These are phyloP conservation scores for Termitomyces sp. DNA, from an alignment of 768 basidiomycete species.

Conservation along the genomic window DNA sequence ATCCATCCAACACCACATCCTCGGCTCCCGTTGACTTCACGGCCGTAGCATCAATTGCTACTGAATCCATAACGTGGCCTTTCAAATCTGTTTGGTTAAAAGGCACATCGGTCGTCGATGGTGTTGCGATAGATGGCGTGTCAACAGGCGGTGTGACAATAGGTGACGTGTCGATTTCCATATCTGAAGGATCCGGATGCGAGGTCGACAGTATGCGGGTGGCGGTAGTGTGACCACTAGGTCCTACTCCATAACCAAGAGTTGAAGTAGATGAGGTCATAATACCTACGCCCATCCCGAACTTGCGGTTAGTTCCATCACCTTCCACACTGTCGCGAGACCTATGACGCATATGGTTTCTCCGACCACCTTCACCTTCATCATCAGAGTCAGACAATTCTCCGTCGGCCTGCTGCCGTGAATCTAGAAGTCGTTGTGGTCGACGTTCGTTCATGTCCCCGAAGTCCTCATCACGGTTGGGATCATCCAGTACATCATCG, in stretches of 20 bases:
- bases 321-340: slow-evolving; percentile 48
- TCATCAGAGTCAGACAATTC: slow-evolving; percentile 98
- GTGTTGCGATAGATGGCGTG: not conserved
- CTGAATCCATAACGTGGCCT: not conserved
- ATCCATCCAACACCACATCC: slow-evolving; percentile 21
- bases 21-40: slow-evolving; percentile 10
- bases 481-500: slow-evolving; percentile 81
- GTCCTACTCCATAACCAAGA: slow-evolving; percentile 69
- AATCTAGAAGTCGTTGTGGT: slow-evolving; percentile 74
- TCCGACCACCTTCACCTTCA: slow-evolving; percentile 86
- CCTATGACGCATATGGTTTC: slow-evolving; percentile 60
- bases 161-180: slow-evolving; percentile 42
- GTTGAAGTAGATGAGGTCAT: slow-evolving; percentile 54
- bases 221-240: slow-evolving; percentile 64
- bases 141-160: slow-evolving; percentile 23
- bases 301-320: slow-evolving; percentile 44
- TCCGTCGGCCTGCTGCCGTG: slow-evolving; percentile 76
- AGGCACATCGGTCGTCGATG: slow-evolving; percentile 10
- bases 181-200: slow-evolving; percentile 22
- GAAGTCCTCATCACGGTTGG: slow-evolving; percentile 79
- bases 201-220: slow-evolving; percentile 37
- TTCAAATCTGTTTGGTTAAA: slow-evolving; percentile 6
- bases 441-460: slow-evolving; percentile 74
- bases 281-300: slow-evolving; percentile 69
- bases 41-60: not conserved